phyloP scores from a whole-genome alignment of 2,329 filamentous ascomycete genomes.

The Emmonsia crescens region DNA sequence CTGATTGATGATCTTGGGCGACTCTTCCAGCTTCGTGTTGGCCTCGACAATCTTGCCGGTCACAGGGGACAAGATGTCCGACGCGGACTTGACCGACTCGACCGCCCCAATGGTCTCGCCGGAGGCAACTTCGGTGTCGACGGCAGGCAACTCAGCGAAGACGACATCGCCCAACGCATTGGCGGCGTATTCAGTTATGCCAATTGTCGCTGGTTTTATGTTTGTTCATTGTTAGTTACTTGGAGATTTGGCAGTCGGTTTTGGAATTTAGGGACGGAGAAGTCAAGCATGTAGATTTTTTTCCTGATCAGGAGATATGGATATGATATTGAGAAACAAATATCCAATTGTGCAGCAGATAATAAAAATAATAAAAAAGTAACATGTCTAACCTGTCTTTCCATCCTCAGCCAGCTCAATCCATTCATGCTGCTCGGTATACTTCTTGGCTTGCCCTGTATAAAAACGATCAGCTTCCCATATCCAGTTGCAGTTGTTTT shows the following conservation, averaged over 20 bases:
- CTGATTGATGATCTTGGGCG: constrained; percentile 78
- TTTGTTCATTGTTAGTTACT: constrained; percentile 2
- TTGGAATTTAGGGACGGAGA: constrained; percentile 24
- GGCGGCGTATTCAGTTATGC: constrained; percentile 86
- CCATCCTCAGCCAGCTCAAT: constrained; percentile 75
- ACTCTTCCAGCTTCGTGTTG: constrained; percentile 69
- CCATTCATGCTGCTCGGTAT: constrained; percentile 98
- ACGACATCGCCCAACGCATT: constrained; percentile 91
- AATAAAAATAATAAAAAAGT: constrained; percentile 16
- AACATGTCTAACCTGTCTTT: constrained; percentile 52
- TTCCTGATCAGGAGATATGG: constrained; percentile 4
- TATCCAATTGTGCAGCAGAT: background rate
- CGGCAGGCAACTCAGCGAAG: constrained; percentile 82
- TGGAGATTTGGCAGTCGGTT: background rate
- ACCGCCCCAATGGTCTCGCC: constrained; percentile 88
- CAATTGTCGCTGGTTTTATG: constrained; percentile 47
- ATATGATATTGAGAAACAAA: background rate
- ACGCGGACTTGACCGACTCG: constrained; percentile 97
- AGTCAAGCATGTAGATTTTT: background rate
- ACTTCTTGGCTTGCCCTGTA: constrained; percentile 53
- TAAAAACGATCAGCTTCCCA: background rate
- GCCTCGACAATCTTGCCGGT: constrained; percentile 62
- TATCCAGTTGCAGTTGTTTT: background rate
- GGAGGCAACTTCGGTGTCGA: constrained; percentile 55
- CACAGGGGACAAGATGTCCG: constrained; percentile 87